Evolutionary conservation across 345 rosid species (phyloP).

Genomic region (Mangifera indica): DNA sequence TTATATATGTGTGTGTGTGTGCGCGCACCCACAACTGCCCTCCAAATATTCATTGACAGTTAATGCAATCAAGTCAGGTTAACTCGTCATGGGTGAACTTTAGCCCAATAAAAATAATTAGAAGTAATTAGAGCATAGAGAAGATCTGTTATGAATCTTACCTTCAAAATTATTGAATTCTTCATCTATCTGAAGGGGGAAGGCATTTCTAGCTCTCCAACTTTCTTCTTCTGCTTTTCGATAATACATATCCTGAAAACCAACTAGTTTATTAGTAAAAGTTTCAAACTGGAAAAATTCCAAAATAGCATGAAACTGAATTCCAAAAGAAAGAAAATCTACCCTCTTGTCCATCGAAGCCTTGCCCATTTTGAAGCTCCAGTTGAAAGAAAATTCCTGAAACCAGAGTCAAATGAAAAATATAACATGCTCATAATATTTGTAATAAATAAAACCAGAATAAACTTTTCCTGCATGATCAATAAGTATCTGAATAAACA

Average conservation of each 20-base stretch:
- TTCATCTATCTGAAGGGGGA: constrained; percentile 90
- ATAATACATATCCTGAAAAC: constrained; percentile 80
- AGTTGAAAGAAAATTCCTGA: background rate
- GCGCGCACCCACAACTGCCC: no score
- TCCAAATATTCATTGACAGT: no score
- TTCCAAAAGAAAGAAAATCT: constrained; percentile 4
- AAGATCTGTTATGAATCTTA: constrained; percentile 7
- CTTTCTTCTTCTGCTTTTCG: constrained; percentile 97
- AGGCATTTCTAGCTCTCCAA: constrained; percentile 97
- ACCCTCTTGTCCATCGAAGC: constrained; percentile 95
- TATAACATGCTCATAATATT: background rate
- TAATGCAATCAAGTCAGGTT: no score
- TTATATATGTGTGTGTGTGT: no score
- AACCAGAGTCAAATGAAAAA: background rate
- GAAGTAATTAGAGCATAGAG: background rate
- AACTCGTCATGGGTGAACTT: no score
- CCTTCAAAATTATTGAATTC: constrained; percentile 92
- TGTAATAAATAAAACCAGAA: background rate
- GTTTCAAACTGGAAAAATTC: background rate
- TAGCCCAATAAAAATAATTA: no score
- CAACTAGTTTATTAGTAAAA: constrained; percentile 5
- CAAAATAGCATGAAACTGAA: background rate
- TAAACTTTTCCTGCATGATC: background rate
- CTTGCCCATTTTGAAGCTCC: constrained; percentile 63
- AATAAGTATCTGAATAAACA: no score